These are phyloP conservation scores for Sporisorium scitamineum DNA, from an alignment of 1,284 basidiomycete species.

Conservation along the genomic window DNA sequence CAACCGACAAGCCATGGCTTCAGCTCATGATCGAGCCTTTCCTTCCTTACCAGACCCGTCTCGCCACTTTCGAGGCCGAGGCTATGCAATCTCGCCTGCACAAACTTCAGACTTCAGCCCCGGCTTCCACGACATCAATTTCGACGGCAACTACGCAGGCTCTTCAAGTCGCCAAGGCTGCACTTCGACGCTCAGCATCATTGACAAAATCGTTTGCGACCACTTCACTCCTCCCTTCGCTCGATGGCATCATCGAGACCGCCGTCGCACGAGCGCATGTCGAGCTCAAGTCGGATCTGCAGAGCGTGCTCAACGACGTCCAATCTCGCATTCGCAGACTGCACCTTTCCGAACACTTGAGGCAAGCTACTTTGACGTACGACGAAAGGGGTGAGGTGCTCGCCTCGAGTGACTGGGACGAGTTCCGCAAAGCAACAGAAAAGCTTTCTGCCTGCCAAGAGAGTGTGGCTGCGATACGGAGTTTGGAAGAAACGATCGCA, in stretches of 20 bases:
- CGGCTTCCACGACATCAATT: constrained; percentile 3
- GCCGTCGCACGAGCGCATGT: constrained; percentile 1
- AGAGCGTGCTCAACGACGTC: constrained; percentile 6
- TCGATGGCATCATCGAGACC: constrained; percentile 24
- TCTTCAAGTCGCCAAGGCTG: constrained; percentile 21
- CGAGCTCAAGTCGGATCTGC: constrained; percentile 11
- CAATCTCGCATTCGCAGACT: constrained; percentile 25
- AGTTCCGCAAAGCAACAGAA: constrained; percentile 36
- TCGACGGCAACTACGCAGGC: constrained; percentile 22
- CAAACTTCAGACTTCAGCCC: constrained; percentile 11
- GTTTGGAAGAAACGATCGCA: constrained; percentile 33
- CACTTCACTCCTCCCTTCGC: constrained; percentile 18
- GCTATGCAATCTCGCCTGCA: constrained; percentile 39
- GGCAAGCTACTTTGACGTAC: constrained; percentile 24
- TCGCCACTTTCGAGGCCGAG: constrained; percentile 38
- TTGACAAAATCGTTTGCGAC: constrained; percentile 43
- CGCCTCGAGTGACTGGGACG: constrained; percentile 35
- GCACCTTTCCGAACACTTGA: constrained; percentile 16
- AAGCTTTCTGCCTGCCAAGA: constrained; percentile 34
- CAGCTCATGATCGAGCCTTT: constrained; percentile 40
- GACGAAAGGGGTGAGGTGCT: constrained; percentile 44
- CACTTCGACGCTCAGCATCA: constrained; percentile 14
- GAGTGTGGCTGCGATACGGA: constrained; percentile 15
- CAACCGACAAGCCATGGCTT: constrained; percentile 31
- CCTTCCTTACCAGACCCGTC: constrained; percentile 37